These are phyloP conservation scores for Auricularia sp. DNA, from an alignment of 768 basidiomycete genomes.

Conservation along the genomic window DNA sequence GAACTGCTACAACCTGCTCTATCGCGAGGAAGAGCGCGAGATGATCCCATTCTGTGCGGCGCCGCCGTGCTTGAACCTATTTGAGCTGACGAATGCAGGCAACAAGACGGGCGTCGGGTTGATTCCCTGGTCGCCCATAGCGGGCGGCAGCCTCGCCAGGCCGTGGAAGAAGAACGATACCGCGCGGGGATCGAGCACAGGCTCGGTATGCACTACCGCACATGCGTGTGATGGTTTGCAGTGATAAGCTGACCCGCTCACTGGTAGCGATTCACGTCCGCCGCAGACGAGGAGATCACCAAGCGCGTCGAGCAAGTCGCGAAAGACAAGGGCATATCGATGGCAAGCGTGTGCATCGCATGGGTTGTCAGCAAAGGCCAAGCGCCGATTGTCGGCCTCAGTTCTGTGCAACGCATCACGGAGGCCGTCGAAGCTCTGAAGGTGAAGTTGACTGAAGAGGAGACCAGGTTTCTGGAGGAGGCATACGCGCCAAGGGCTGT, in stretches of 20 bases:
- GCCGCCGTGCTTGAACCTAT: constrained; percentile 1
- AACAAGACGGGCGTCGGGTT: constrained; percentile 11
- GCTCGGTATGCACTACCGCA: too few relatives aligned
- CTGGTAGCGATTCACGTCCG: neutral
- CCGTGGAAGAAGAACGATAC: constrained; percentile 7
- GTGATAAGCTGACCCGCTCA: neutral
- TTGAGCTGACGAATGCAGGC: neutral
- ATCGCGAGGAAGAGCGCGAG: constrained; percentile 14
- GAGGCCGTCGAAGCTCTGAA: constrained; percentile 28
- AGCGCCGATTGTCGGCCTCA: neutral
- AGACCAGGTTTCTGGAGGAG: constrained; percentile 46
- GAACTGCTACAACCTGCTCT: constrained; percentile 13
- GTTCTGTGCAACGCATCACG: neutral
- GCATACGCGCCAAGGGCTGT: constrained; percentile 39
- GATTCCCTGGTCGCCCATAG: constrained; percentile 16
- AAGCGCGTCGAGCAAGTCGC: constrained; percentile 19
- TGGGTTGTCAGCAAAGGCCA: constrained; percentile 19
- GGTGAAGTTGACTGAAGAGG: constrained; percentile 44
- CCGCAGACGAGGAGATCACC: constrained; percentile 15
- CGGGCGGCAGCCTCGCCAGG: constrained; percentile 11
- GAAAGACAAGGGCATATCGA: constrained; percentile 18
- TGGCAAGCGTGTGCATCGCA: constrained; percentile 26
- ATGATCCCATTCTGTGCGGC: constrained; percentile 8
- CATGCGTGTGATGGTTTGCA: too few relatives aligned
- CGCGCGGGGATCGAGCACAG: constrained; percentile 7